Evolutionary conservation across 139 green algal species (phyloP).

Genomic region (Choricystis sp.): DNA sequence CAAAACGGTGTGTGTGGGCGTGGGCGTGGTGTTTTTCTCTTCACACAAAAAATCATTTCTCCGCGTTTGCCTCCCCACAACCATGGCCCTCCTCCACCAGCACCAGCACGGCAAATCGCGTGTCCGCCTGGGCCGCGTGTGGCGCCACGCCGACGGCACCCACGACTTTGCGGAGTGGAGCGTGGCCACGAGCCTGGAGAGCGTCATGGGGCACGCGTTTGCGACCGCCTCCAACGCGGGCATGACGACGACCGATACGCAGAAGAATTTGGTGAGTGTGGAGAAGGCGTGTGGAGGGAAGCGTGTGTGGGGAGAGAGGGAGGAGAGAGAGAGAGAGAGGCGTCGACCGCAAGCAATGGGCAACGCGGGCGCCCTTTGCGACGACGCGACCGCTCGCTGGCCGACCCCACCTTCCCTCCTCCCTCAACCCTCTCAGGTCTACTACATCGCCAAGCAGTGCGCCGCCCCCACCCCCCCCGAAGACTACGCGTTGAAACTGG

Average conservation of each 20-base stretch:
- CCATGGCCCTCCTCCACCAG: slow-evolving; percentile 19
- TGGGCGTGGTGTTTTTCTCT: too few species aligned
- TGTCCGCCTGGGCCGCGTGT: slow-evolving; percentile 57
- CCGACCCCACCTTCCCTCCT: too few species aligned
- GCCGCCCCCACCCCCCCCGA: slow-evolving; percentile 46
- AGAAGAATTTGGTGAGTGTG: slow-evolving; percentile 73
- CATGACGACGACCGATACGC: slow-evolving; percentile 86
- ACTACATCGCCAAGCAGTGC: slow-evolving; percentile 62
- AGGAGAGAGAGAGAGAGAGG: too few species aligned
- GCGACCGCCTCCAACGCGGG: slow-evolving; percentile 46
- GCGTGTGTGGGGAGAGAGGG: too few species aligned
- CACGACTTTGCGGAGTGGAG: slow-evolving; percentile 75
- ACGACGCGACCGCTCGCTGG: too few species aligned
- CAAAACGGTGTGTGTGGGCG: too few species aligned
- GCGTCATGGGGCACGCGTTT: slow-evolving; percentile 69
- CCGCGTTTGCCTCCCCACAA: too few species aligned
- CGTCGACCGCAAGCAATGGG: too few species aligned
- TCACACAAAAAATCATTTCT: too few species aligned
- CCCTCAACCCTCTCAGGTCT: slow-evolving; percentile 45
- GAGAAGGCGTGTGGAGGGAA: too few species aligned
- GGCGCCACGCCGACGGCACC: slow-evolving; percentile 39
- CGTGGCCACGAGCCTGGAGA: slow-evolving; percentile 63
- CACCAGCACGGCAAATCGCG: slow-evolving; percentile 78
- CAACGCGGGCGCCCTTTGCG: not conserved
- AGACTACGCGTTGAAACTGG: slow-evolving; percentile 73